A percentile compares a stretch with the other conserved stretches of the same genome.
Evolutionary conservation across 1,139 yeast genomes (phyloP).

Genomic region (Blastobotrys illinoisensis): DNA sequence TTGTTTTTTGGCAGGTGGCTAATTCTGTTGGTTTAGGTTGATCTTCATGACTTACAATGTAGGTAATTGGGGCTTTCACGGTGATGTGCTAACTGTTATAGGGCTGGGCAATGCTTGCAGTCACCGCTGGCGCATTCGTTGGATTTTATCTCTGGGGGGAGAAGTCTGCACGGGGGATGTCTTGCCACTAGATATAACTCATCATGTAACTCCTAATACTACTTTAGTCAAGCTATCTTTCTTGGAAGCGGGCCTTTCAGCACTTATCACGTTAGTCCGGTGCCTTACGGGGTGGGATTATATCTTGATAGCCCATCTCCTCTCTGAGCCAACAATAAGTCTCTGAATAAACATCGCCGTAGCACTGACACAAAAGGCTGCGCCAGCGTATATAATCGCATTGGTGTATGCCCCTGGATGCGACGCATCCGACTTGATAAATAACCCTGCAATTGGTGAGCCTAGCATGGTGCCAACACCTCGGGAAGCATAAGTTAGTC

Average conservation of each 20-base stretch:
- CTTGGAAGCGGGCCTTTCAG: no score
- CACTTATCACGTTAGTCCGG: no score
- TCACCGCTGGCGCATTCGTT: conserved; percentile 59
- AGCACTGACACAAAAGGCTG: conserved; percentile 1
- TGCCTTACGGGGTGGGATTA: no score
- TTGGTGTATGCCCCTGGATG: conserved; percentile 9
- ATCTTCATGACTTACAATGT: conserved; percentile 75
- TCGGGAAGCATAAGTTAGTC: conserved; percentile 20
- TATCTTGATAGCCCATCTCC: not conserved
- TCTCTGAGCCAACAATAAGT: not conserved
- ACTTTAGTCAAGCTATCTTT: no score
- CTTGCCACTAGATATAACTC: conserved; percentile 41
- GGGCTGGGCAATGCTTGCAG: conserved; percentile 76
- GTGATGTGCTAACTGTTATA: conserved; percentile 7
- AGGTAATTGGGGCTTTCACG: conserved; percentile 6
- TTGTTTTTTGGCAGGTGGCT: no score
- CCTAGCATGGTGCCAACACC: conserved; percentile 23
- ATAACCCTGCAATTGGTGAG: conserved; percentile 23
- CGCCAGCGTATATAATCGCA: conserved; percentile 21
- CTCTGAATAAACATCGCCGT: not conserved
- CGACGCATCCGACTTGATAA: conserved; percentile 11
- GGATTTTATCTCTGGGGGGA: conserved; percentile 63
- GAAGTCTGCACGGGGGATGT: conserved; percentile 37
- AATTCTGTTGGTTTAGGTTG: conserved; percentile 32
- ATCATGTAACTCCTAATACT: not conserved